Base-by-base conservation (phyloP, 192 early-diverging fungal species). In the Rhizophlyctis rosea region DNA sequence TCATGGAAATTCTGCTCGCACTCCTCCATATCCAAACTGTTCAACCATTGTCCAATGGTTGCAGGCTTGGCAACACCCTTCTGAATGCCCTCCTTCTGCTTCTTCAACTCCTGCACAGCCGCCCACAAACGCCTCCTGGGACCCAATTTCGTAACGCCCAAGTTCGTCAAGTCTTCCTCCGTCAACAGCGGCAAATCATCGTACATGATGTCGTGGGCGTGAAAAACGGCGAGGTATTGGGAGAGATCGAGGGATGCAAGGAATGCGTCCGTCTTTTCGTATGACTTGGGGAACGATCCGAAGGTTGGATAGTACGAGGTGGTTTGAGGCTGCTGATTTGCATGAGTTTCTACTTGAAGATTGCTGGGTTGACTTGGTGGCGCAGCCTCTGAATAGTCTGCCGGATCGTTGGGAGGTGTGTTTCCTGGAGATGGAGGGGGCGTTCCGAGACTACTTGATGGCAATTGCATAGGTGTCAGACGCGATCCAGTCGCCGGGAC, bases 71-170 rank as follows among this genome's bases (percentile, higher is more conserved):
- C 25, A 5, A 11, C 14, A 4, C 34, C 14, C 24, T 1, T 32
- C 54, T 57, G 33, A 48, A 47, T n/a, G 23, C 47, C 47, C 47
- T 23, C 53, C 28, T 54, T 29, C 18, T 35, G 57, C 31, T 16
- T 47, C 31, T 50, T 16, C 2, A 47, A 34, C 30, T 68, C 67
- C n/a, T 50, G 21, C 13, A 68, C 60, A 31, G 53, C 32, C 14
- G 44, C 48, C 67, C 61, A 53, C 4, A 68, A 14, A 29, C 67
- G 58, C 50, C 60, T 68, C 14, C 58, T 32, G 16, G 67, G 67
- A 23, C 67, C 67, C 14, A 68, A 33, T 49, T 68, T 68, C 13
- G 67, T 55, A n/a, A 68, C 51, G 13, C 67, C 67, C 14, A 68
- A 25, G 11, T 49, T 47, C 3, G 54, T 58, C 51, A 68, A 47